phyloP scores from a whole-genome alignment of 2,329 filamentous ascomycete genomes.

The Microascus cirrosus region DNA sequence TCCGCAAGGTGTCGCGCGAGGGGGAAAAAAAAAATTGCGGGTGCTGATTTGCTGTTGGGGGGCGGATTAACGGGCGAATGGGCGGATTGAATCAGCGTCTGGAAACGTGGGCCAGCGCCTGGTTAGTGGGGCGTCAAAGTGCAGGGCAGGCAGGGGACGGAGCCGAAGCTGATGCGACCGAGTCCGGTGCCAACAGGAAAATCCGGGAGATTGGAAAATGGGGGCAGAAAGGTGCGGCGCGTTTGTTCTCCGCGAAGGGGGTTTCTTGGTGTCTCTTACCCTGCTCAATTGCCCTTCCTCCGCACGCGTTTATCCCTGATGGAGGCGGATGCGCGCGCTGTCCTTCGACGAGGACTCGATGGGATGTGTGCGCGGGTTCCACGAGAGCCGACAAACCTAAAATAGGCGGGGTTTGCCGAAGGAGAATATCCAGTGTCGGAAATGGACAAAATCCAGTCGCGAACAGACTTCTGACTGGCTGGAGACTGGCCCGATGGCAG shows the following conservation, averaged over 20 bases:
- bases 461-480: slow-evolving; percentile 2
- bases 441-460: not conserved
- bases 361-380: not conserved
- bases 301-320: not conserved
- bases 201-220: not conserved
- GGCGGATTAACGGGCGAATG: slow-evolving; percentile 3
- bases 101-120: not conserved
- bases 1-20: slow-evolving; percentile 1
- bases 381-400: not conserved
- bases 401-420: not conserved
- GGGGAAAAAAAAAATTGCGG: slow-evolving; percentile 1
- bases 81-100: slow-evolving; percentile 1
- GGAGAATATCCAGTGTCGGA: not conserved
- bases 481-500: not conserved
- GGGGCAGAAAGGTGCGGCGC: not conserved
- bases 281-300: not conserved
- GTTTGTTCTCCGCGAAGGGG: not conserved
- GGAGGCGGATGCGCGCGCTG: slow-evolving; percentile 1
- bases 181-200: not conserved
- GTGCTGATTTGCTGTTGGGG: slow-evolving; percentile 5
- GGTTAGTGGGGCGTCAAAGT: not conserved
- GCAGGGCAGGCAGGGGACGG: not conserved
- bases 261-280: not conserved
- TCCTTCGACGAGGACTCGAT: slow-evolving; percentile 3
- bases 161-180: not conserved